Percentiles rank a stretch among this genome's conserved stretches.
These are phyloP conservation scores for Fusarium veterinarium DNA, from an alignment of 2,329 filamentous ascomycete genomes.

Conservation along the genomic window DNA sequence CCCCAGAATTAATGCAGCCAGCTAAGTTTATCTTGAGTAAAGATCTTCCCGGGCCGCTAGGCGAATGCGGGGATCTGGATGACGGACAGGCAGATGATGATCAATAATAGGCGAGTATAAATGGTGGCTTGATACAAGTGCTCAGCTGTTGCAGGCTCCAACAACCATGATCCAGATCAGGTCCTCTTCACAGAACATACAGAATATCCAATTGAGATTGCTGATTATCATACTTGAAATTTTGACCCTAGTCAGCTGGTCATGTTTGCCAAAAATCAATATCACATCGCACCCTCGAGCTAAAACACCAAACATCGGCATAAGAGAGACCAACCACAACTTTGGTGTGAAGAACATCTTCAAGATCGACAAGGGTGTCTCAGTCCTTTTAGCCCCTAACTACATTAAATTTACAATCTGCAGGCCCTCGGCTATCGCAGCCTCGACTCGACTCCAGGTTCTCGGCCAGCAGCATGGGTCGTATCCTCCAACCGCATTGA, in stretches of 20 bases:
- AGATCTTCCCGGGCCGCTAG: conserved; percentile 26
- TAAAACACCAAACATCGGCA: conserved; percentile 1
- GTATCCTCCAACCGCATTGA: conserved; percentile 18
- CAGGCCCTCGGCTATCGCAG: conserved; percentile 40
- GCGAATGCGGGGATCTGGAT: conserved; percentile 19
- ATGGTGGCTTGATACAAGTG: conserved; percentile 9
- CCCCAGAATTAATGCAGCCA: conserved; percentile 11
- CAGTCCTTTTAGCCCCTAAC: conserved; percentile 9
- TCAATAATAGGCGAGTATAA: neutral
- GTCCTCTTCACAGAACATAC: neutral
- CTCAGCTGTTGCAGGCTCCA: neutral
- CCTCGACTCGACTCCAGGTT: conserved; percentile 37
- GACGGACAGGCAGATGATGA: conserved; percentile 3
- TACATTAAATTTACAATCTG: conserved; percentile 18
- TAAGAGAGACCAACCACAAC: conserved; percentile 32
- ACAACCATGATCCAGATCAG: neutral
- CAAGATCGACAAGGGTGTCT: conserved; percentile 40
- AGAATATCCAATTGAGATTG: neutral
- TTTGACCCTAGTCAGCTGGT: neutral
- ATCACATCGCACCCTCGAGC: neutral
- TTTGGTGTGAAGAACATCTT: conserved; percentile 42
- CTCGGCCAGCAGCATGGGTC: conserved; percentile 23
- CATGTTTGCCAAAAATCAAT: neutral
- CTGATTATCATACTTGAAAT: neutral
- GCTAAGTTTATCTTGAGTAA: conserved; percentile 16